Base-by-base conservation (phyloP, 805 yeast species). In the Ogataea angusta region DNA sequence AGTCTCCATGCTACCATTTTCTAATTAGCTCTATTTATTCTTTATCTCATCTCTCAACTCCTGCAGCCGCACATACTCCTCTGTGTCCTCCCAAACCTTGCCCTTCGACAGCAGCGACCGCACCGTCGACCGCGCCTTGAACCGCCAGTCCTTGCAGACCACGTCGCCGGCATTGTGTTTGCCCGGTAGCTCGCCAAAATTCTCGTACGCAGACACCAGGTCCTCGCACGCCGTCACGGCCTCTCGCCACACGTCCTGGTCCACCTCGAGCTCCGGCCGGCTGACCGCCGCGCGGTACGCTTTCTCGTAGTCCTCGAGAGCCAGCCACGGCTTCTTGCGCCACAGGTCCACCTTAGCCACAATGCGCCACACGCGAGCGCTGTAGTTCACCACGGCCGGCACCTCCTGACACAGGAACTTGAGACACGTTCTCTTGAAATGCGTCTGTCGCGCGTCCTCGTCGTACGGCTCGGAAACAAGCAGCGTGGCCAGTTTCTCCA, bases 91-190 rank as follows among this genome's bases (percentile, higher is more conserved):
- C 96, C 96, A 89, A 17, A 70, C 67, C 53, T 76, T 82, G 7
- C 96, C 96, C 56, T 81, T 84, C 13, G 91, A 80, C 76, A 85
- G 73, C 49, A 89, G 67, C 1, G 86, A 75, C 54, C 95, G 73
- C 15, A 89, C 73, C 1, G 85, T 69, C 12, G 85, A 73, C 47
- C 81, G 73, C 2, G 95, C 81, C 59, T 88, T 88, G 64, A 82
- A 85, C 56, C 78, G 84, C 97, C 97, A 90, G 57, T 89, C 95
- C 56, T 82, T 79, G 60, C 96, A 89, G 8, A 90, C 95, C n/a
- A 82, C 50, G 58, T 85, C 87, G 15, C 82, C 95, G 2, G 87
- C 89, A 17, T 83, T 84, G 54, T 81, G 75, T 53, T 78, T 82
- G 6, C 95, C 95, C 9, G 85, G 84, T 51, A 78, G 62, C 43